Base-by-base conservation (phyloP, 306 rosid genomes). In the Pyrus bretschneideri region DNA sequence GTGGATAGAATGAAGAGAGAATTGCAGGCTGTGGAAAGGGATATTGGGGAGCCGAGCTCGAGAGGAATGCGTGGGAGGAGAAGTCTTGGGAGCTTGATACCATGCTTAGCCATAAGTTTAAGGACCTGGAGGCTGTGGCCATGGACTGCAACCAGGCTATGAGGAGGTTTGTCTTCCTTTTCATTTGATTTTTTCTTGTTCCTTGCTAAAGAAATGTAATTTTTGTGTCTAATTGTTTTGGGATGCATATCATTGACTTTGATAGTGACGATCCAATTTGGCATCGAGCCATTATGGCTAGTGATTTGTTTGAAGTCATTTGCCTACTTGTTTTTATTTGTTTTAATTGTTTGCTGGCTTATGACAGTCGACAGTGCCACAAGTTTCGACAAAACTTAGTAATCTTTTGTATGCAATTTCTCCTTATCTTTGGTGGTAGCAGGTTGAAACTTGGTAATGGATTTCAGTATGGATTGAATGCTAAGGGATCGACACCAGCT, bases 1-100 rank as follows among this genome's bases (percentile, higher is more conserved):
- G 88, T 91, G 69, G 99, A 95, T 77, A 83, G 99, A 82, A 95
- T 92, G 99, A 92, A 63, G 88, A 92, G 88, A 71, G 99, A 95
- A 66, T 73, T 95, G 81, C 97, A 92, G 90, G 91, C 96, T 1
- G 81, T 86, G n/a, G 97, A 95, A 86, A 89, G 92, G 84, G 97
- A 92, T 35, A 83, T 76, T 12, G 87, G 81, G 2, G 97, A 92
- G 90, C 93, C 0, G 97, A 92, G 81, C 77, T 83, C 52, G 85
- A 85, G 1, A 83, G 97, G 83, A 92, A 87, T 61, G 33, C 83
- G 0, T 95, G 97, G 97, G 97, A 95, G 74, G 97, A 91, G 71
- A 90, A 86, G 83, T 74, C 81, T 3, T 95, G 97, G 99, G 97
- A 89, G 3, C 71, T 92, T 38, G 92, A 90, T 30, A 76, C 82